These are phyloP conservation scores for Venturia effusa DNA, from an alignment of 2,329 filamentous ascomycete species.

Conservation along the genomic window DNA sequence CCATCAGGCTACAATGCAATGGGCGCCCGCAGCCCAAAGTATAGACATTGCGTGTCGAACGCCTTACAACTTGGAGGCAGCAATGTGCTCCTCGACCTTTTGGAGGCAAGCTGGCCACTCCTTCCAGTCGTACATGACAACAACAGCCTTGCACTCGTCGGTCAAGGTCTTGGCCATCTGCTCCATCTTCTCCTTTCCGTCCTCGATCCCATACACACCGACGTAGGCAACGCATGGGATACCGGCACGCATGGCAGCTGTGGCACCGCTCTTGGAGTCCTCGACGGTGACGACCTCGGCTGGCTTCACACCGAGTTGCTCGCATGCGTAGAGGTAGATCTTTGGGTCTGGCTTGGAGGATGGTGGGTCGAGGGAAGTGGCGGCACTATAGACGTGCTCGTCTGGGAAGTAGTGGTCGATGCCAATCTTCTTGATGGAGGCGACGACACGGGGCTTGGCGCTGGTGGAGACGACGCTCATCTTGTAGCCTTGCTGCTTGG, in stretches of 20 bases:
- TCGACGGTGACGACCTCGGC: conserved; percentile 71
- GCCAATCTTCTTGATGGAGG: conserved; percentile 66
- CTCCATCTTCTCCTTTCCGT: conserved; percentile 50
- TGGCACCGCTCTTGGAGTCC: conserved; percentile 73
- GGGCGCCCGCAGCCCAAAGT: not conserved
- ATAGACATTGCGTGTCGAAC: not conserved
- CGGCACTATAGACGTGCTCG: conserved; percentile 70
- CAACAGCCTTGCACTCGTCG: conserved; percentile 35
- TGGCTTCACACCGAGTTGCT: conserved; percentile 60
- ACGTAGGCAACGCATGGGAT: conserved; percentile 81
- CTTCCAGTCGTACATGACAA: conserved; percentile 42
- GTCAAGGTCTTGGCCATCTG: conserved; percentile 39
- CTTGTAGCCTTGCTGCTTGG: conserved; percentile 54
- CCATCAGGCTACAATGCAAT: not conserved
- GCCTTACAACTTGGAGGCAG: not conserved
- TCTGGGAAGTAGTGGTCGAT: conserved; percentile 72
- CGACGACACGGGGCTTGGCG: conserved; percentile 65
- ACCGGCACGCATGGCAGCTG: conserved; percentile 63
- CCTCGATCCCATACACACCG: conserved; percentile 51
- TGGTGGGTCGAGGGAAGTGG: conserved; percentile 65
- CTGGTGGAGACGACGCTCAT: conserved; percentile 75
- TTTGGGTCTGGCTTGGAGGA: conserved; percentile 86
- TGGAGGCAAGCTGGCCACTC: conserved; percentile 39
- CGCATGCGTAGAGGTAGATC: conserved; percentile 70
- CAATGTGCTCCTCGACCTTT: conserved; percentile 16